A percentile compares a stretch with the other conserved stretches of the same genome.
Conservation (phyloP, 2,329 filamentous ascomycete species). For the Diaporthe ilicicola region DNA sequence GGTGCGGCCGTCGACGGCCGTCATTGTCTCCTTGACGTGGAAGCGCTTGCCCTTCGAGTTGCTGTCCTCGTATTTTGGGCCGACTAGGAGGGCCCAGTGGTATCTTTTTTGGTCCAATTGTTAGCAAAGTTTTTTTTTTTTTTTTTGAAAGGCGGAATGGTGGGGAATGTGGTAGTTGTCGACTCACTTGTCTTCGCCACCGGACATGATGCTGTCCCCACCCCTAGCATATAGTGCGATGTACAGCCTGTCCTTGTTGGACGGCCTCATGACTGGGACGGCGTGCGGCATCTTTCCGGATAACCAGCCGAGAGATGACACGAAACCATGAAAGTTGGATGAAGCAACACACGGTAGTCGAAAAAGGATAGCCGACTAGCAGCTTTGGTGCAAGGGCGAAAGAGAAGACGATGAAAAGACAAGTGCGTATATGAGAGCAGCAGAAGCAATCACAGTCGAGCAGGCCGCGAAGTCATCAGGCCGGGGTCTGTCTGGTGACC, state of each 20-base stretch:
- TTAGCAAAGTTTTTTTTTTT: too few relatives aligned
- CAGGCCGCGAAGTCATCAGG: neutral
- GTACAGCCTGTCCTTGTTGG: slow-evolving; percentile 42
- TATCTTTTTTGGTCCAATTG: slow-evolving; percentile 38
- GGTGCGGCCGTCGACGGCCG: neutral
- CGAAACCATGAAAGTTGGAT: neutral
- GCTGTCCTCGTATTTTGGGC: slow-evolving; percentile 36
- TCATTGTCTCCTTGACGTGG: slow-evolving; percentile 23
- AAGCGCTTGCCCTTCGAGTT: slow-evolving; percentile 21
- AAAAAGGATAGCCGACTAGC: neutral
- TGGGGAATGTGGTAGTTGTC: neutral
- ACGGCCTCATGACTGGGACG: slow-evolving; percentile 33
- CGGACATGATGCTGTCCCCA: slow-evolving; percentile 37
- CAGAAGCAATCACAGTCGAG: neutral
- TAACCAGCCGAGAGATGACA: neutral
- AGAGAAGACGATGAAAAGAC: neutral
- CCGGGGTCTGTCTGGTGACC: neutral
- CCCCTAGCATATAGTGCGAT: slow-evolving; percentile 40
- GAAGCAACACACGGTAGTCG: neutral
- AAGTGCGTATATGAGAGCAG: neutral
- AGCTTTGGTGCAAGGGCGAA: neutral
- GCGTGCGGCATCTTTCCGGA: slow-evolving; percentile 16
- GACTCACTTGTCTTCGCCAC: slow-evolving; percentile 40
- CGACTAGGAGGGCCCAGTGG: slow-evolving; percentile 42
- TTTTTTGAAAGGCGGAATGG: too few relatives aligned